A percentile compares a stretch with the other conserved stretches of the same genome.
phyloP scores from a whole-genome alignment of 2,329 filamentous ascomycete species.

The Arachnopeziza araneosa region DNA sequence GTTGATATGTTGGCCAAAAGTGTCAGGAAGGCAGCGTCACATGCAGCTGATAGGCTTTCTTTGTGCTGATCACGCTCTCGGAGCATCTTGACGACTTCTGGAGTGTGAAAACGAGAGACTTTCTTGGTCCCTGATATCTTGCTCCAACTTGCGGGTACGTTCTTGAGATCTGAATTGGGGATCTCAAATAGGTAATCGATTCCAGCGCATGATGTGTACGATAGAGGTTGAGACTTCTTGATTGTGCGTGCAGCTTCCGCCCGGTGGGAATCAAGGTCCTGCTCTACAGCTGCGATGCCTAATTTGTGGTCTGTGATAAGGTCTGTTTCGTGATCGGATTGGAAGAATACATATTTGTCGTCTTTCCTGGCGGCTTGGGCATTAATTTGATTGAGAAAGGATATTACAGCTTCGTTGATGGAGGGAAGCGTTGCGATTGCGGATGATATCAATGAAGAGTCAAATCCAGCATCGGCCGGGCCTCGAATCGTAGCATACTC shows the following conservation, averaged over 20 bases:
- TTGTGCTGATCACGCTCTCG: slow-evolving; percentile 91
- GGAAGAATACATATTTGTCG: slow-evolving; percentile 93
- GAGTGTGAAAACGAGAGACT: slow-evolving; percentile 87
- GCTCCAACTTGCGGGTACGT: slow-evolving; percentile 87
- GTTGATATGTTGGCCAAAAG: slow-evolving; percentile 69
- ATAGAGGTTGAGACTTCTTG: slow-evolving; percentile 61
- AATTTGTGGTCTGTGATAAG: slow-evolving; percentile 84
- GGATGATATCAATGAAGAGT: slow-evolving; percentile 61
- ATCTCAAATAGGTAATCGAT: slow-evolving; percentile 96
- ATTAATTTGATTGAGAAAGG: slow-evolving; percentile 81
- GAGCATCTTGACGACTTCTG: slow-evolving; percentile 76
- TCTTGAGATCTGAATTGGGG: slow-evolving; percentile 72
- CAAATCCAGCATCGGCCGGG: slow-evolving; percentile 64
- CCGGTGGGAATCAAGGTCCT: slow-evolving; percentile 77
- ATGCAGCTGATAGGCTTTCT: slow-evolving; percentile 86
- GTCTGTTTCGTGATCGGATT: slow-evolving; percentile 80
- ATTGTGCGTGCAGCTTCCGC: slow-evolving; percentile 65
- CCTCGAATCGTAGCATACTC: slow-evolving; percentile 67
- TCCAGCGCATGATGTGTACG: slow-evolving; percentile 78
- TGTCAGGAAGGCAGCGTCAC: slow-evolving; percentile 71
- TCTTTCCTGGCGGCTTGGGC: slow-evolving; percentile 74
- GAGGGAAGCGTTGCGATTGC: slow-evolving; percentile 71
- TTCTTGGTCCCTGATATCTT: slow-evolving; percentile 96
- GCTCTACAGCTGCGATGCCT: slow-evolving; percentile 85
- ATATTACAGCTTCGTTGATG: slow-evolving; percentile 67